These are phyloP conservation scores for Penicillium riverlandense DNA, from an alignment of 495 filamentous ascomycete species.

Conservation along the genomic window DNA sequence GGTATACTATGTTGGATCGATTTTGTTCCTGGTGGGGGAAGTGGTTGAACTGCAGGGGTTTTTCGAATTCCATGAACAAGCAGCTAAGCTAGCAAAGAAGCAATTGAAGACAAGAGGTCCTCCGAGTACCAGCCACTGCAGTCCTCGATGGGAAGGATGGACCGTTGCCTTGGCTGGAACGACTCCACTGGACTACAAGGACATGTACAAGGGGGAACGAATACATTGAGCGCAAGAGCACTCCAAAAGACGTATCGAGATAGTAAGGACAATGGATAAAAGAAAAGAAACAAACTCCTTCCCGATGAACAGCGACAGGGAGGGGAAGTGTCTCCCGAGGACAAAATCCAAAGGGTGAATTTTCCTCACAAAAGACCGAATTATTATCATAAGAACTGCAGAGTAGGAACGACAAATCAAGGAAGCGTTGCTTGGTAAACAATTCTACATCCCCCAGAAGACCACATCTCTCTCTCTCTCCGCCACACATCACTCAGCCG, in stretches of 20 bases:
- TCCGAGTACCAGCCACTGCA: background rate
- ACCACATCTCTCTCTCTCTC: slow-evolving; percentile 21
- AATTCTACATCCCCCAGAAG: slow-evolving; percentile 20
- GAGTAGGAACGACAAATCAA: slow-evolving; percentile 22
- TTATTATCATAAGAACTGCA: slow-evolving; percentile 44
- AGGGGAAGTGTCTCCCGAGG: slow-evolving; percentile 14
- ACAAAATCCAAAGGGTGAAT: slow-evolving; percentile 23
- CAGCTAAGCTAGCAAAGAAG: no score
- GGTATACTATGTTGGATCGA: no score
- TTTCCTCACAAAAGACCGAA: slow-evolving; percentile 36
- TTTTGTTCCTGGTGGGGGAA: no score
- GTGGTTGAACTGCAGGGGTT: no score
- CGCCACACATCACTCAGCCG: slow-evolving; percentile 7
- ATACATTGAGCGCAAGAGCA: slow-evolving; percentile 15
- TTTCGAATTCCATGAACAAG: no score
- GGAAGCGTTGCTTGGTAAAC: slow-evolving; percentile 31
- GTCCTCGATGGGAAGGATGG: no score
- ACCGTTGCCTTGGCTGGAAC: no score
- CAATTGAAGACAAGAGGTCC: background rate
- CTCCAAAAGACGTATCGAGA: slow-evolving; percentile 10
- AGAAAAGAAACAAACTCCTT: slow-evolving; percentile 18
- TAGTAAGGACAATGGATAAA: slow-evolving; percentile 11
- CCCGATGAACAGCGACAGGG: slow-evolving; percentile 10
- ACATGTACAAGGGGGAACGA: slow-evolving; percentile 13
- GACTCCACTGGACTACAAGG: background rate